Base-by-base conservation (phyloP, 2,329 filamentous ascomycete genomes). In the Rutstroemia sp. region DNA sequence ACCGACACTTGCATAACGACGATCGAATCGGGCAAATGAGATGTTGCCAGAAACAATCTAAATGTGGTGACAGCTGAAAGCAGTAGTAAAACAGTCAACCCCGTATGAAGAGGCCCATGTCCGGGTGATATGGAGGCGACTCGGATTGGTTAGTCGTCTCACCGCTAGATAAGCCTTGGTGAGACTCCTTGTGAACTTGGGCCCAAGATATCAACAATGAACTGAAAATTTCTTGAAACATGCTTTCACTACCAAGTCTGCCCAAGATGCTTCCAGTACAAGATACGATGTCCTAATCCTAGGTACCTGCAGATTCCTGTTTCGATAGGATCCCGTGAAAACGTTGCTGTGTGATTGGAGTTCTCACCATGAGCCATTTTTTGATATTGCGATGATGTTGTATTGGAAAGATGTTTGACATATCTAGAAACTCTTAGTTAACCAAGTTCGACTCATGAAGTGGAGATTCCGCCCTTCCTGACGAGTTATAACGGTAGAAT, bases 151-250 rank as follows among this genome's bases (percentile, higher is more conserved):
- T 45, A 12, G 39, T 14, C 25, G n/a, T 9, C 41, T 51, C 53
- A 56, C 53, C 53, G 53, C 53, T 44, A 56, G 39, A 56, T 56
- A 55, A 55, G 53, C 47, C 50, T 51, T 44, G 53, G 53, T 51
- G 53, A 45, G 42, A 55, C 53, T 54, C 10, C 21, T 47, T 30
- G 21, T 4, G 16, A 4, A 23, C 23, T 45, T 45, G 14, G 39
- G 17, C 17, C 17, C 17, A 23, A 44, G 21, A 44, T 12, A 44
- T 27, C 41, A 19, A 44, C 17, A 21, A 5, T 19, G n/a, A 44
- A 44, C 10, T 19, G 21, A 44, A 19, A 21, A 44, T 19, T 44
- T 44, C 16, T 19, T 44, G 41, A 44, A 44, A 44, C 41, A 44
- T 44, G 41, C 41, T 34, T 34, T 34, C 30, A 34, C 30, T 34